A percentile compares a stretch with the other conserved stretches of the same genome.
Conservation (phyloP, 768 basidiomycete genomes). For the Tricholoma matsutake region DNA sequence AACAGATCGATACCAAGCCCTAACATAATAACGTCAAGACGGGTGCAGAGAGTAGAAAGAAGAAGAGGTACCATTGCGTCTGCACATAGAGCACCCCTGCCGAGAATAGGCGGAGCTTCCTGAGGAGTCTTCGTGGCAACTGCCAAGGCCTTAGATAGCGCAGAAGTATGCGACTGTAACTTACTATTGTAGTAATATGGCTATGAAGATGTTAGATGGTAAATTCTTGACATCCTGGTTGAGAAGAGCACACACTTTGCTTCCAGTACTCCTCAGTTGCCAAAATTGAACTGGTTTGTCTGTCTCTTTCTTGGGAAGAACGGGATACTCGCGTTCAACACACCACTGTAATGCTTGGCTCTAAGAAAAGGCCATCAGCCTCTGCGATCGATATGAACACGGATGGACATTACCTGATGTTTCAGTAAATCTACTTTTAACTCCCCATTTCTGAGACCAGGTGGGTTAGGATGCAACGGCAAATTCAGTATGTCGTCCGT, state of each 20-base stretch:
- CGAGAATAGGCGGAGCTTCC: conserved; percentile 57
- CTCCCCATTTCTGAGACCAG: conserved; percentile 62
- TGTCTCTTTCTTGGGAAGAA: conserved; percentile 57
- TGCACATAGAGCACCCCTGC: conserved; percentile 83
- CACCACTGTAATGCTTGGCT: conserved; percentile 87
- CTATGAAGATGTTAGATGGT: conserved; percentile 25
- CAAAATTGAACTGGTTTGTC: conserved; percentile 89
- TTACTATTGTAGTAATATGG: conserved; percentile 68
- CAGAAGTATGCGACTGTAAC: conserved; percentile 16
- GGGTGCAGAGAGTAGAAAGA: neutral
- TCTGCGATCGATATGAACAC: neutral
- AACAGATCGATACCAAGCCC: conserved; percentile 36
- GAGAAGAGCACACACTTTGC: conserved; percentile 42
- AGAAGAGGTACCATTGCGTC: conserved; percentile 72
- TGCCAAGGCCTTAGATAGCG: conserved; percentile 20
- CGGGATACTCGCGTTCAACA: conserved; percentile 74
- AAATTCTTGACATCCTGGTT: conserved; percentile 9
- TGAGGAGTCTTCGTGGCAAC: conserved; percentile 85
- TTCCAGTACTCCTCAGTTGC: conserved; percentile 58
- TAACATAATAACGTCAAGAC: conserved; percentile 13
- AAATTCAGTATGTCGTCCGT: conserved; percentile 69
- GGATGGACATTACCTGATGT: conserved; percentile 59
- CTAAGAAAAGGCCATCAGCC: conserved; percentile 33
- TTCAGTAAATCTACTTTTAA: conserved; percentile 72
- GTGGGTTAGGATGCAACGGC: conserved; percentile 69